These are phyloP conservation scores for Magnolia kwangsiensis DNA, from an alignment of 164 flowering plant species.

Conservation along the genomic window DNA sequence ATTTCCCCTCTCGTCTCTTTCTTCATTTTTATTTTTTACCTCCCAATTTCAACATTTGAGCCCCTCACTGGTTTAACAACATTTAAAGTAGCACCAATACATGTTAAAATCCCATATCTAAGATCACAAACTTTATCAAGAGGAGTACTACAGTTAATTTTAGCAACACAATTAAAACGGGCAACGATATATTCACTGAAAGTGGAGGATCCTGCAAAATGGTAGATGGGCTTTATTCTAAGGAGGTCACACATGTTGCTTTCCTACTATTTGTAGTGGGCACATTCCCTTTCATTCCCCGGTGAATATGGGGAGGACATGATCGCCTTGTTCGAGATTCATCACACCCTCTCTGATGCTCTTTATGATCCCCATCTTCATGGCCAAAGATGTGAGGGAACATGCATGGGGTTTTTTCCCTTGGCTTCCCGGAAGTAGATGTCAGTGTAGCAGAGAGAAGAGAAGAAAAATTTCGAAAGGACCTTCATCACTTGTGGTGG, in stretches of 20 bases:
- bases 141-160: conserved; percentile 45
- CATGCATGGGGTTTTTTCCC: conserved; percentile 36
- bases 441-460: conserved; percentile 64
- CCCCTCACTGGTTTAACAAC: conserved; percentile 73
- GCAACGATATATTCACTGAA: conserved; percentile 71
- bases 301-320: conserved; percentile 64
- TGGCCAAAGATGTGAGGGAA: conserved; percentile 43
- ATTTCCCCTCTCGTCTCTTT: no score
- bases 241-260: conserved; percentile 74
- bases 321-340: conserved; percentile 45
- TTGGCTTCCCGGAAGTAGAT: conserved; percentile 66
- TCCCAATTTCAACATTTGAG: conserved; percentile 34
- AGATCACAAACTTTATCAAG: conserved; percentile 42
- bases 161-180: conserved; percentile 59
- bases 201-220: conserved; percentile 70
- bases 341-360: conserved; percentile 67
- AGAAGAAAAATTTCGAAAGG: conserved; percentile 53
- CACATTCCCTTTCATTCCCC: conserved; percentile 59
- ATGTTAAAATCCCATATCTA: conserved; percentile 69
- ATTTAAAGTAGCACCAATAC: conserved; percentile 79
- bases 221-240: conserved; percentile 52
- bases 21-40: no score
- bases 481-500: conserved; percentile 64
- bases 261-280: conserved; percentile 57
- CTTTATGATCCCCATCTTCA: conserved; percentile 52